Base-by-base conservation (phyloP, 306 rosid genomes). In the Trifolium subterraneum region DNA sequence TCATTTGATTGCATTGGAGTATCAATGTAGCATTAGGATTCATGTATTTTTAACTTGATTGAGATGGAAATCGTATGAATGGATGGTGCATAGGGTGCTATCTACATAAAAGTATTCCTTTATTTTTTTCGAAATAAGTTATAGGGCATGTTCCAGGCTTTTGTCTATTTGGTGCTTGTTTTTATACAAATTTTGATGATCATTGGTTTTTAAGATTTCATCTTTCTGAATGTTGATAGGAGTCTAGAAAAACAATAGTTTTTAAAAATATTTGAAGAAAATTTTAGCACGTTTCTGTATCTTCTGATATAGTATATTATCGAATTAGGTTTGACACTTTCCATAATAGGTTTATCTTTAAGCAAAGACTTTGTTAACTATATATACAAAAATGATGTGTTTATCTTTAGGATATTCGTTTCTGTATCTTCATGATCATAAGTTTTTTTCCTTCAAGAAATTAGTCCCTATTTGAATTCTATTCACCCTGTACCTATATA, bases 101-200 rank as follows among this genome's bases (percentile, higher is more conserved):
- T 63, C 42, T 19, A 36, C 73, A 27, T 58, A 55, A 35, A 41
- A 27, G 10, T 64, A 20, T 74, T 74, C 62, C 39, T 8, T 64
- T 78, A 23, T 62, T 38, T 38, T 22, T 62, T 44, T 60, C 8
- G 14, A 64, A 64, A 39, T 59, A 44, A 42, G 29, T 54, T 25
- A 14, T 47, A 47, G 75, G 42, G 52, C 47, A 48, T 47, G 35
- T 52, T 52, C 64, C 18, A 0, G 14, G 62, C 39, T 35, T 51
- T 35, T 78, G 68, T 68, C 39, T 29, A 20, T 51, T 50, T 44
- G 67, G 38, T 68, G 62, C 74, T 51, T 48, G 48, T 18, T 78
- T 73, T 41, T 52, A 11, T 31, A 50, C 42, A 47, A 27, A 38
- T 66, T 58, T 72, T 48, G 50, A 48, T 35, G 68, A 22, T 25